Base-by-base conservation (phyloP, 768 basidiomycete species). In the Tricholoma furcatifolium region DNA sequence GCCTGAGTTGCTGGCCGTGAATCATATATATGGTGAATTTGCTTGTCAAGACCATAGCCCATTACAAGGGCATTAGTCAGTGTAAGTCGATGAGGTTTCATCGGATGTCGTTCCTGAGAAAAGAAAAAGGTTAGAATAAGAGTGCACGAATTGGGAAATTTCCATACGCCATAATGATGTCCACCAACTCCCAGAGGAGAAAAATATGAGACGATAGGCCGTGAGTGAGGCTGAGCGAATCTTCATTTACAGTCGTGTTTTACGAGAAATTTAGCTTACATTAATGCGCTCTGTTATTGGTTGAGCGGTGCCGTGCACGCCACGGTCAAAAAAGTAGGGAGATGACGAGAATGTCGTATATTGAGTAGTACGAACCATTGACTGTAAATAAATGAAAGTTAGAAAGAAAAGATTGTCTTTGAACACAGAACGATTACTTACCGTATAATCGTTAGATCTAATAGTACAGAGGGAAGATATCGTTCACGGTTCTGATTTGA, bases 41-140 rank as follows among this genome's bases (percentile, higher is more conserved):
- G 87, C 60, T 96, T 92, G 74, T 98, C 93, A 14, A 99, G 75
- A 14, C 93, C 96, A 64, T 98, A 99, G 0, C 95, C 96, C 70
- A 96, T 82, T 11, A 98, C 95, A 43, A 99, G 81, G 1, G 94
- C 87, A 60, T 98, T 99, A 15, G 97, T 98, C 49, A 99, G 70
- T 2, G 96, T 94, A n/a, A 99, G 72, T 21, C 96, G 81, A 62
- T 97, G 93, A 4, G 96, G 96, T 68, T 98, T 97, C 96, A 99
- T 99, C 2, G 96, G 96, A 72, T 99, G 96, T 43, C 88, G 83
- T 81, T 97, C 93, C 96, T 98, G n/a, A n/a, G n/a, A n/a, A 21
- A 18, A 38, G 20, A 23, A 11, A 10, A 18, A 47, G 41, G 34
- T 17, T 34, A n/a, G 18, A 34, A n/a, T 14, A 20, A 18, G 17